Evolutionary conservation across 179 eudicot genomes (phyloP), one percentile per base, ranked within the genome.

Genomic region (Carnegiea gigantea): DNA sequence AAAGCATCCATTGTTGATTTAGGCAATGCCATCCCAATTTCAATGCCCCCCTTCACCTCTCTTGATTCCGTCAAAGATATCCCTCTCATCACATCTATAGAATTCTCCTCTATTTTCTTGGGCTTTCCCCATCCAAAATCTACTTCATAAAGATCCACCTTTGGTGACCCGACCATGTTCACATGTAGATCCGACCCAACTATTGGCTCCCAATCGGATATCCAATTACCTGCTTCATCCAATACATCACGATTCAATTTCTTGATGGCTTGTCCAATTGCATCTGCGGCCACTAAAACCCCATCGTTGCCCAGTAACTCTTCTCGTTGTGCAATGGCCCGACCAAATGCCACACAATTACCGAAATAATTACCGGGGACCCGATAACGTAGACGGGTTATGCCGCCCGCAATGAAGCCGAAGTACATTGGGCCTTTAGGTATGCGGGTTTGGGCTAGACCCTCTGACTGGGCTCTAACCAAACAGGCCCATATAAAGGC

Each of bases 41-140:
- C 89, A 49, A 88, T 79, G 20, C 87, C 92, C 1, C 91, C 88
- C 23, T 81, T 75, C 73, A 78, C 53, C 60, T 84, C 83, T 78
- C 85, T 77, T 57, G 85, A 74, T 26, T 87, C 87, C 12, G 82
- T 79, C 20, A 91, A 65, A 73, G 84, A 85, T 46, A 91, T 68
- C 44, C 86, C 87, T 78, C 79, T 82, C n/a, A 46, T 80, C 23
- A 21, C 84, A 65, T 84, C 88, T 24, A 81, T 84, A 21, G 88
- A 85, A 3, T 87, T 70, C 71, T 84, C 83, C 78, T 90, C 88
- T 46, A 87, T 78, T 64, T 87, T 89, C 62, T 20, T 80, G 8
- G 90, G 85, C 65, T 43, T 82, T 15, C 92, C 90, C 90, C 85
- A 88, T 71, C 92, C 90, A 44, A 88, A 90, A 79, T 90, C 89